phyloP scores from a whole-genome alignment of 192 early-diverging fungal genomes.

The Gigaspora rosea region DNA sequence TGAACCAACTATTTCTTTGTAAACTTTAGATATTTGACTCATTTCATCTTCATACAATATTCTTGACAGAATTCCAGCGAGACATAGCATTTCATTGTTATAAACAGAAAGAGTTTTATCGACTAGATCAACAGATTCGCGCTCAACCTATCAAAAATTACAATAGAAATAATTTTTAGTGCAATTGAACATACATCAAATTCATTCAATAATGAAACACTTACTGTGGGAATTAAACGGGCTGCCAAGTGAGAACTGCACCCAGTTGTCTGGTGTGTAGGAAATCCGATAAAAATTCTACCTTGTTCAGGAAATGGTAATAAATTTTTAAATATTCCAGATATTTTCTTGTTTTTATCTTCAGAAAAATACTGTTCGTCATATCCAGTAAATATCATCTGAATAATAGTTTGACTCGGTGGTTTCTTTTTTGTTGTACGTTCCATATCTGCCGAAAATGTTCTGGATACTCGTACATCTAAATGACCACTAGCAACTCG shows the following conservation, averaged over 20 bases:
- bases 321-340: constrained; percentile 70
- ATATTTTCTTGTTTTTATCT: not conserved
- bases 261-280: constrained; percentile 90
- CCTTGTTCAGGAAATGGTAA: constrained; percentile 79
- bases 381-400: constrained; percentile 71
- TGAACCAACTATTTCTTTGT: constrained; percentile 27
- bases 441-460: constrained; percentile 82
- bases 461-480: constrained; percentile 52
- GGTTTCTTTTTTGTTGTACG: constrained; percentile 87
- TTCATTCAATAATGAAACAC: not conserved
- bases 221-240: constrained; percentile 83
- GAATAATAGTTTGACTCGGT: constrained; percentile 67
- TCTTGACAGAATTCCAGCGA: constrained; percentile 72
- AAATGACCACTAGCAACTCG: constrained; percentile 67
- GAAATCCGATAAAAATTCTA: constrained; percentile 86
- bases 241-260: constrained; percentile 76
- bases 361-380: constrained; percentile 66
- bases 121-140: constrained; percentile 88
- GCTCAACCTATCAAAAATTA: constrained; percentile 55
- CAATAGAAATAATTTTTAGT: not conserved
- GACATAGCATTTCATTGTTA: constrained; percentile 80
- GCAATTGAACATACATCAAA: not conserved
- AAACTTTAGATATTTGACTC: constrained; percentile 57
- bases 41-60: constrained; percentile 81
- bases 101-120: constrained; percentile 75